phyloP scores from a whole-genome alignment of 2,329 filamentous ascomycete species.

The Dactylellina sp. region DNA sequence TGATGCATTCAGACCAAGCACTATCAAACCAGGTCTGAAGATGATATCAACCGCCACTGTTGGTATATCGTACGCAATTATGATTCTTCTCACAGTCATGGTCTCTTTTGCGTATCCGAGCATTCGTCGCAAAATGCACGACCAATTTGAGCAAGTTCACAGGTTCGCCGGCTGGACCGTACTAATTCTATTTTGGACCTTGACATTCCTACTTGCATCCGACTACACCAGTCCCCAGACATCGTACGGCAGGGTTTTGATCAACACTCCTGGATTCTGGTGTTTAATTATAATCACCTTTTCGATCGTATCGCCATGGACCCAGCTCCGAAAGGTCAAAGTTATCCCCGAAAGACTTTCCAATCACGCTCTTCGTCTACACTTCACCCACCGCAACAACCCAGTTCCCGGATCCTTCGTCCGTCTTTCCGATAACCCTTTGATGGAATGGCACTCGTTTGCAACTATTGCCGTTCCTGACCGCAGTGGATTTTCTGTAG shows the following conservation, averaged over 20 bases:
- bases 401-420: conserved; percentile 71
- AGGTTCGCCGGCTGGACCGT: conserved; percentile 79
- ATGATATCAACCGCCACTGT: conserved; percentile 64
- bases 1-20: conserved; percentile 55
- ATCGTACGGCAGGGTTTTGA: conserved; percentile 61
- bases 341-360: conserved; percentile 77
- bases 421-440: conserved; percentile 73
- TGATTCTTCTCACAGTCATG: conserved; percentile 71
- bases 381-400: conserved; percentile 72
- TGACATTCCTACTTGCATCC: conserved; percentile 68
- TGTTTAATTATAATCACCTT: conserved; percentile 74
- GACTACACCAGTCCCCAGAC: conserved; percentile 62
- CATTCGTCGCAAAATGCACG: conserved; percentile 73
- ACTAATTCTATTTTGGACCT: conserved; percentile 74
- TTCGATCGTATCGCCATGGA: conserved; percentile 78
- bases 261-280: conserved; percentile 73
- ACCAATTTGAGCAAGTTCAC: conserved; percentile 77
- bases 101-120: conserved; percentile 73
- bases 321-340: conserved; percentile 75
- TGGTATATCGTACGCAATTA: conserved; percentile 71
- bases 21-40: conserved; percentile 47
- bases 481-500: conserved; percentile 73
- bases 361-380: conserved; percentile 76
- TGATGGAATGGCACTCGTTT: conserved; percentile 80
- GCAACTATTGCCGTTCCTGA: conserved; percentile 75